Conservation (phyloP, 257 asterid species). For the Scutellaria barbata region DNA sequence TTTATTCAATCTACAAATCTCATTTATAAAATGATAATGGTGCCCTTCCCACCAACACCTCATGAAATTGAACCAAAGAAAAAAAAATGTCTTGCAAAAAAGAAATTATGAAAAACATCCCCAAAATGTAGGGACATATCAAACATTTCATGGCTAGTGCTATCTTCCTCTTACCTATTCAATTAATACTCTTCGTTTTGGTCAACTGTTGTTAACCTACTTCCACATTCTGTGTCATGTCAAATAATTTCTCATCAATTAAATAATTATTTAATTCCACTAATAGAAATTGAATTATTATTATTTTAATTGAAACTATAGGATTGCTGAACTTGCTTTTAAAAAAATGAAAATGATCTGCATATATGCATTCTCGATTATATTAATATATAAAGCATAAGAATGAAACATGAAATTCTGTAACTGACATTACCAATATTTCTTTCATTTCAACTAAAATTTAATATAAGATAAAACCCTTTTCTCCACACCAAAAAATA, state of each 20-base stretch:
- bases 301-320: background rate
- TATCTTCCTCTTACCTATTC: slow-evolving; percentile 41
- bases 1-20: no score
- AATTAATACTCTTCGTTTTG: slow-evolving; percentile 25
- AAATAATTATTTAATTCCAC: background rate
- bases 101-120: slow-evolving; percentile 30
- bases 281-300: background rate
- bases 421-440: no score
- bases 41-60: slow-evolving; percentile 56
- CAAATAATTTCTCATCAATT: slow-evolving; percentile 26
- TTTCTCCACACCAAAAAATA: no score
- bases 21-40: slow-evolving; percentile 11
- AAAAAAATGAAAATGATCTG: no score
- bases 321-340: no score
- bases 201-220: slow-evolving; percentile 49
- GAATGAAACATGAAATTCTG: no score
- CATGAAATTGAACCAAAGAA: slow-evolving; percentile 31
- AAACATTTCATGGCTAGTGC: slow-evolving; percentile 24
- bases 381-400: no score
- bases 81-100: slow-evolving; percentile 21
- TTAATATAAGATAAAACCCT: no score
- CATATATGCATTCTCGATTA: no score
- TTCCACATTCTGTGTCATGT: slow-evolving; percentile 32
- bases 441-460: no score
- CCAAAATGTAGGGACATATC: slow-evolving; percentile 46